A percentile compares a stretch with the other conserved stretches of the same genome.
Conservation (phyloP, 202 grass and related monocot genomes). For the Panicum hallii region DNA sequence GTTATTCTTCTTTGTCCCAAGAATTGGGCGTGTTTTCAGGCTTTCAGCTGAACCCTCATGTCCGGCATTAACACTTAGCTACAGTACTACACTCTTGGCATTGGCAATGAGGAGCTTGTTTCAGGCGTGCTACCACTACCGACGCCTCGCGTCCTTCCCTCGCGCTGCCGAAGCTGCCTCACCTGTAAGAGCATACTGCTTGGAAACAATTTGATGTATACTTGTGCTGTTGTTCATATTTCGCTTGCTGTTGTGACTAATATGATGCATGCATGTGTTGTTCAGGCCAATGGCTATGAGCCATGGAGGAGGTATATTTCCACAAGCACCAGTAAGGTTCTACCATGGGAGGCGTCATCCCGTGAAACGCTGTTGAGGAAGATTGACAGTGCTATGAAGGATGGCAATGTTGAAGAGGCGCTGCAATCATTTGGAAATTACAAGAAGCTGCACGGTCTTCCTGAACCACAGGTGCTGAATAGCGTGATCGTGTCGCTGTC, state of each 20-base stretch:
- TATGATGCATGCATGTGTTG: conserved; percentile 24
- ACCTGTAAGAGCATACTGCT: conserved; percentile 44
- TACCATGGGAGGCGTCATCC: conserved; percentile 64
- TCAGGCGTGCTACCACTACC: background rate
- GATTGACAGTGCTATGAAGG: conserved; percentile 56
- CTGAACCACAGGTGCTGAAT: conserved; percentile 58
- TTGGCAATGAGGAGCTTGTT: conserved; percentile 58
- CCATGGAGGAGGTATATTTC: conserved; percentile 48
- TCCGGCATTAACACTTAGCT: background rate
- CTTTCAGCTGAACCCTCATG: background rate
- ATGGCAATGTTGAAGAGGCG: conserved; percentile 64
- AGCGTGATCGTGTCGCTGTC: conserved; percentile 59
- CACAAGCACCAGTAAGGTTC: conserved; percentile 32
- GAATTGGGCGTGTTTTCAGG: background rate
- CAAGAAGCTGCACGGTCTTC: conserved; percentile 73
- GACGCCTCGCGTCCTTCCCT: background rate
- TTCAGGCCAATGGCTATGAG: conserved; percentile 46
- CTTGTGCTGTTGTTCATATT: background rate
- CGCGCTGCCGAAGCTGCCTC: conserved; percentile 1
- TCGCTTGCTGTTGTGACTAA: background rate
- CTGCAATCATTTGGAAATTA: conserved; percentile 71
- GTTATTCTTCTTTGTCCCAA: background rate
- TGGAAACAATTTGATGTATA: background rate
- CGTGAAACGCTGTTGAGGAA: conserved; percentile 67
- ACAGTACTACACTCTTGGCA: background rate